These are phyloP conservation scores for Diaporthe vexans DNA, from an alignment of 2,329 filamentous ascomycete species.

Conservation along the genomic window DNA sequence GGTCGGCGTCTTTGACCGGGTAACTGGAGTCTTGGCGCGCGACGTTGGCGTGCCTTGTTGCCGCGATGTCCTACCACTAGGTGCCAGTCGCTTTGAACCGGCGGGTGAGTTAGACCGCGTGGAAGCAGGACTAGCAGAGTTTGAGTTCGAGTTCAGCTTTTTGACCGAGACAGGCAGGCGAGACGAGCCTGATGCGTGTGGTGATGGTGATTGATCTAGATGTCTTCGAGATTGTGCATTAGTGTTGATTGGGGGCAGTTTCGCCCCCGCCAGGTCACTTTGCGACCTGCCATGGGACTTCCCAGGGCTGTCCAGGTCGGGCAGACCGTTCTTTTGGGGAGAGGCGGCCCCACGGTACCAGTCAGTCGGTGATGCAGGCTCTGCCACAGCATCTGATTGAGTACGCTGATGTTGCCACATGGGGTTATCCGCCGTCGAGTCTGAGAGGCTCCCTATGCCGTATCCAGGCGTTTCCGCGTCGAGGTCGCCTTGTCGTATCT, in stretches of 20 bases:
- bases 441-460: slow-evolving; percentile 78
- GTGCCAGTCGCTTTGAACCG: slow-evolving; percentile 54
- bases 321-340: slow-evolving; percentile 44
- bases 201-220: slow-evolving; percentile 45
- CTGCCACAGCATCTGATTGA: slow-evolving; percentile 68
- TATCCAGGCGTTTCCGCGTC: slow-evolving; percentile 68
- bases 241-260: slow-evolving; percentile 35
- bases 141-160: slow-evolving; percentile 59
- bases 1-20: slow-evolving; percentile 61
- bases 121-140: slow-evolving; percentile 63
- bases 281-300: slow-evolving; percentile 65
- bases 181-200: slow-evolving; percentile 50
- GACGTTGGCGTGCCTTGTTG: slow-evolving; percentile 50
- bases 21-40: slow-evolving; percentile 57
- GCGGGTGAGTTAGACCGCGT: slow-evolving; percentile 71
- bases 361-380: slow-evolving; percentile 75
- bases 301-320: slow-evolving; percentile 47
- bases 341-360: slow-evolving; percentile 68
- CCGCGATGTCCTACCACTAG: slow-evolving; percentile 56
- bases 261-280: slow-evolving; percentile 69
- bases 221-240: slow-evolving; percentile 34
- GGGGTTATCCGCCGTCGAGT: slow-evolving; percentile 74
- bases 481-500: slow-evolving; percentile 74
- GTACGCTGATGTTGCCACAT: slow-evolving; percentile 64
- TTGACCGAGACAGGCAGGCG: slow-evolving; percentile 55